phyloP scores from a whole-genome alignment of 352 stramenopile genomes.

The Plasmopara muralis region DNA sequence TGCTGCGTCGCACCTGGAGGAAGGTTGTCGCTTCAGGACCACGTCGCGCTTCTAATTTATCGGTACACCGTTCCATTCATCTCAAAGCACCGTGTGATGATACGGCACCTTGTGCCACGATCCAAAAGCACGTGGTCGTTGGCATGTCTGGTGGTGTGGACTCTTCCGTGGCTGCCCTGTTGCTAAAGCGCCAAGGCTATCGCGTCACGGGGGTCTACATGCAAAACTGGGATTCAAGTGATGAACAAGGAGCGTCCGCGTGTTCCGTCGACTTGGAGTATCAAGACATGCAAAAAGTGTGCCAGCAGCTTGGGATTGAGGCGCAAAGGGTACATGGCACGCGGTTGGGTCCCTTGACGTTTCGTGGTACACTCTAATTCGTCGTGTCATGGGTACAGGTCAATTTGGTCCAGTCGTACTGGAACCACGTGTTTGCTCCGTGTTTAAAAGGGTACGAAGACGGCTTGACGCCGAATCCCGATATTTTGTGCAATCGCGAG shows the following conservation, averaged over 20 bases:
- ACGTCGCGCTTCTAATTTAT: not conserved
- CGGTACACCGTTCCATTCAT: slow-evolving; percentile 6
- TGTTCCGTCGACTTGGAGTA: slow-evolving; percentile 90
- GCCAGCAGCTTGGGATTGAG: slow-evolving; percentile 87
- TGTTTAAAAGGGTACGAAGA: slow-evolving; percentile 87
- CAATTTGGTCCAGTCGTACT: slow-evolving; percentile 94
- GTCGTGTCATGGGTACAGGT: slow-evolving; percentile 32
- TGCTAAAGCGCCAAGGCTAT: slow-evolving; percentile 88
- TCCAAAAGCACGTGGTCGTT: slow-evolving; percentile 84
- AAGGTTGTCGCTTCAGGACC: not conserved
- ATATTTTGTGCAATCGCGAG: slow-evolving; percentile 95
- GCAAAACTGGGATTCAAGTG: slow-evolving; percentile 97
- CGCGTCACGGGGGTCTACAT: slow-evolving; percentile 96
- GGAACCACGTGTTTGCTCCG: slow-evolving; percentile 96
- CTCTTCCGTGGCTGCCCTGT: slow-evolving; percentile 92
- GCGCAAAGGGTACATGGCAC: slow-evolving; percentile 43
- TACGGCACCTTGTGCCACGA: slow-evolving; percentile 12
- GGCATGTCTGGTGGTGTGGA: slow-evolving; percentile 98
- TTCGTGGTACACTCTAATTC: not conserved
- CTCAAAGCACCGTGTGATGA: not conserved
- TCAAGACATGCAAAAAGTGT: slow-evolving; percentile 90
- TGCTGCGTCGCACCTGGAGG: slow-evolving; percentile 15
- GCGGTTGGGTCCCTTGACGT: slow-evolving; percentile 2
- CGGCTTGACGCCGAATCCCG: slow-evolving; percentile 88
- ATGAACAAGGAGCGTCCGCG: slow-evolving; percentile 83